Conservation (phyloP, 257 asterid genomes). For the Prunella vulgaris region DNA sequence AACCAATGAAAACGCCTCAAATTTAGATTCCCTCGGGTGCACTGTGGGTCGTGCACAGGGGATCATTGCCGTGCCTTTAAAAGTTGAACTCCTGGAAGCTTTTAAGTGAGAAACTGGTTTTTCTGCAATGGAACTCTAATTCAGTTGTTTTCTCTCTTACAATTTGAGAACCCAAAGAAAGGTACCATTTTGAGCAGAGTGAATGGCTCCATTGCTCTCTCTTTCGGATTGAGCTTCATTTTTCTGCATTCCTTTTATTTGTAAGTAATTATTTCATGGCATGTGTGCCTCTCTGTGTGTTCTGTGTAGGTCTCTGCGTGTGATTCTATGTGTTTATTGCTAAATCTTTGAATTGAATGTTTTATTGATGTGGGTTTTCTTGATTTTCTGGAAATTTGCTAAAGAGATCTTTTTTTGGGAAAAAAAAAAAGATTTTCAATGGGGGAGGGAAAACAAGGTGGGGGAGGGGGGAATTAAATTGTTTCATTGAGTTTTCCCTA, state of each 20-base stretch:
- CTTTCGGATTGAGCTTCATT: not conserved
- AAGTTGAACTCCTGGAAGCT: slow-evolving; percentile 30
- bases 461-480: slow-evolving; percentile 1
- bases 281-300: not conserved
- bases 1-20: slow-evolving; percentile 20
- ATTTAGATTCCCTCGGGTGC: slow-evolving; percentile 15
- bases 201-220: not conserved
- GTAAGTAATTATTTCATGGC: not conserved
- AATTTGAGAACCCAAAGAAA: slow-evolving; percentile 20
- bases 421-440: slow-evolving; percentile 1
- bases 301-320: not conserved
- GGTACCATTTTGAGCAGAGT: slow-evolving; percentile 18
- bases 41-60: slow-evolving; percentile 20
- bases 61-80: slow-evolving; percentile 28
- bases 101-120: slow-evolving; percentile 33
- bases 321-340: slow-evolving; percentile 10
- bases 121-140: slow-evolving; percentile 24
- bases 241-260: not conserved
- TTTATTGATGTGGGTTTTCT: slow-evolving; percentile 27
- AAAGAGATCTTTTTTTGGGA: slow-evolving; percentile 12
- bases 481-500: slow-evolving; percentile 1
- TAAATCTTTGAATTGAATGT: slow-evolving; percentile 26
- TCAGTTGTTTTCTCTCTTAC: slow-evolving; percentile 20
- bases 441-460: not conserved
- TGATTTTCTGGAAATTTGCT: slow-evolving; percentile 22